Evolutionary conservation across 1,284 basidiomycete species (phyloP), one percentile per base, ranked within the genome.

Genomic region (Irpex sp.): DNA sequence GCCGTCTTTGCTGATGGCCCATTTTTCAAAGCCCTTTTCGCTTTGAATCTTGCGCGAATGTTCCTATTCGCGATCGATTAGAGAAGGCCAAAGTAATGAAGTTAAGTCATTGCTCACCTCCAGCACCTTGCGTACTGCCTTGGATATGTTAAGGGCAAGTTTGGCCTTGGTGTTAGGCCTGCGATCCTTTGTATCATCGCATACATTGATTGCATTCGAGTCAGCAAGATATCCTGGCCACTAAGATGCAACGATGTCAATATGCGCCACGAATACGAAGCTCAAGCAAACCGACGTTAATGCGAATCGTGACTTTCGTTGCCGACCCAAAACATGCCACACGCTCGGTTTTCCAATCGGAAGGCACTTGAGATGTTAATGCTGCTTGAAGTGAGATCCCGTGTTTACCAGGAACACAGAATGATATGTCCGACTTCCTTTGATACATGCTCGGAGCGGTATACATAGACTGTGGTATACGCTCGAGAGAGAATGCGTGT

Each of bases 231-330:
- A 58, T 4, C 56, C 56, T 10, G 56, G 60, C 60, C 56, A 61
- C 56, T 57, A 28, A 16, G 8, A 42, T 23, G 21, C n/a, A n/a
- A n/a, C n/a, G n/a, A n/a, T n/a, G n/a, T n/a, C n/a, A n/a, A n/a
- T n/a, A n/a, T n/a, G n/a, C n/a, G n/a, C n/a, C n/a, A n/a, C n/a
- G n/a, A n/a, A n/a, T n/a, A n/a, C n/a, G n/a, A n/a, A n/a, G n/a
- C n/a, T n/a, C n/a, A n/a, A n/a, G n/a, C n/a, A n/a, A n/a, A 48
- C 58, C 48, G 4, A 60, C 58, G 14, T 48, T 33, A 28, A 60
- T 39, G 8, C 58, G 18, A 8, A 55, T 19, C 5, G 19, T 4
- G 16, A 56, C 49, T 42, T 60, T 60, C 53, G 23, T n/a, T n/a
- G n/a, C n/a, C n/a, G n/a, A n/a, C n/a, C n/a, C n/a, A n/a, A n/a